These are phyloP conservation scores for Lactarius hengduanensis DNA, from an alignment of 768 basidiomycete species.

Conservation along the genomic window DNA sequence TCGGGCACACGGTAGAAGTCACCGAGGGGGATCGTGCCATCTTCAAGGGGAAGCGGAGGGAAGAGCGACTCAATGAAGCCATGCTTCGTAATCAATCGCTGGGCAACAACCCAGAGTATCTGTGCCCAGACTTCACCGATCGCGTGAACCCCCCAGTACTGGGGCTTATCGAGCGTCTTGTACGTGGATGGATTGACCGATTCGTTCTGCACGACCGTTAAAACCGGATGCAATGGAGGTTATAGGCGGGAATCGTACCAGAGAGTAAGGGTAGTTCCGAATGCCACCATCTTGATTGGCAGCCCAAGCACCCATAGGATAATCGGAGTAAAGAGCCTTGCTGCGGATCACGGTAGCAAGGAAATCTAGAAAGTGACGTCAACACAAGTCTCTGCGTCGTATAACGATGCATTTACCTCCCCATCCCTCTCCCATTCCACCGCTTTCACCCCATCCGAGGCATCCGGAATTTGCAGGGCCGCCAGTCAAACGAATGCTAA, in stretches of 20 bases:
- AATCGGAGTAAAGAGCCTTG: slow-evolving; percentile 70
- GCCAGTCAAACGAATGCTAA: slow-evolving; percentile 93
- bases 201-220: slow-evolving; percentile 42
- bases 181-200: slow-evolving; percentile 87
- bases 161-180: slow-evolving; percentile 90
- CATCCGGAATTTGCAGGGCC: slow-evolving; percentile 92
- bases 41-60: slow-evolving; percentile 67
- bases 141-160: slow-evolving; percentile 91
- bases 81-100: slow-evolving; percentile 75
- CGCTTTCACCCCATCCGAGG: slow-evolving; percentile 93
- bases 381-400: neutral
- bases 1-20: slow-evolving; percentile 67
- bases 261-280: slow-evolving; percentile 84
- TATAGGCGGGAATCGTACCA: slow-evolving; percentile 36
- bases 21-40: slow-evolving; percentile 62
- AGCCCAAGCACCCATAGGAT: slow-evolving; percentile 95
- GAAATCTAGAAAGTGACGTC: slow-evolving; percentile 50
- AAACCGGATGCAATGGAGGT: neutral
- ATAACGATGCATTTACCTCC: slow-evolving; percentile 49
- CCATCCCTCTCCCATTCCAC: slow-evolving; percentile 99
- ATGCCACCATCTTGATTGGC: slow-evolving; percentile 75
- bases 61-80: slow-evolving; percentile 77
- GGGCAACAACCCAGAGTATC: slow-evolving; percentile 78
- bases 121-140: slow-evolving; percentile 97
- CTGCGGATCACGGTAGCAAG: slow-evolving; percentile 86